phyloP scores from a whole-genome alignment of 306 rosid genomes.

The Trifolium pratense region DNA sequence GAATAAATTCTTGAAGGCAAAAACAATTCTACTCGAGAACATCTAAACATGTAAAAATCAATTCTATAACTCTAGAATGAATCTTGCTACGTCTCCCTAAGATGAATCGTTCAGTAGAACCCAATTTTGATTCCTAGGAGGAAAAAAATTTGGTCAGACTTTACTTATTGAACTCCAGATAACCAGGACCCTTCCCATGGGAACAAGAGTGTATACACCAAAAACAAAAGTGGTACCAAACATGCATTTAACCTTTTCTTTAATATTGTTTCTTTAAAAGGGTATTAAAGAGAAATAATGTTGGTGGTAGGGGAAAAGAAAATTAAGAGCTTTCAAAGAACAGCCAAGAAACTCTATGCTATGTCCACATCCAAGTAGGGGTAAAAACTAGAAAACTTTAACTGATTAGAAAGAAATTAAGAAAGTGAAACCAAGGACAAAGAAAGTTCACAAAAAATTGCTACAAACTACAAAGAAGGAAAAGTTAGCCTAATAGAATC shows the following conservation, averaged over 20 bases:
- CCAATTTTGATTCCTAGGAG: too few relatives aligned
- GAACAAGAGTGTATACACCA: too few relatives aligned
- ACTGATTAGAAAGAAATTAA: conserved; percentile 41
- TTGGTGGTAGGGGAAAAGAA: conserved; percentile 15
- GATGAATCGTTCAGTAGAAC: too few relatives aligned
- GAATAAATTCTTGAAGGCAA: background rate
- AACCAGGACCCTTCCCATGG: too few relatives aligned
- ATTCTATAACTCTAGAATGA: background rate
- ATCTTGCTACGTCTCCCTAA: background rate
- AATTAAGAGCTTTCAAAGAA: conserved; percentile 28
- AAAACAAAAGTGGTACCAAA: background rate
- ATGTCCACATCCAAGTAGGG: conserved; percentile 48
- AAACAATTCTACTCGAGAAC: background rate
- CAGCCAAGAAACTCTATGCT: conserved; percentile 48
- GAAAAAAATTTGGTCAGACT: too few relatives aligned
- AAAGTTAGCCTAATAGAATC: conserved; percentile 11
- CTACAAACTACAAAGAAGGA: conserved; percentile 45
- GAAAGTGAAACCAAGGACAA: conserved; percentile 39
- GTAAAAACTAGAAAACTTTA: conserved; percentile 47
- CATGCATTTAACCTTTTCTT: background rate
- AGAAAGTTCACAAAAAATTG: conserved; percentile 54
- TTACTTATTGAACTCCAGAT: too few relatives aligned
- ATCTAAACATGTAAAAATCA: background rate
- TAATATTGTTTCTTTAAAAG: background rate
- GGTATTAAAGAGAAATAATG: too few relatives aligned